Evolutionary conservation across 202 grass and related monocot species (phyloP).

Genomic region (Zizania palustris): DNA sequence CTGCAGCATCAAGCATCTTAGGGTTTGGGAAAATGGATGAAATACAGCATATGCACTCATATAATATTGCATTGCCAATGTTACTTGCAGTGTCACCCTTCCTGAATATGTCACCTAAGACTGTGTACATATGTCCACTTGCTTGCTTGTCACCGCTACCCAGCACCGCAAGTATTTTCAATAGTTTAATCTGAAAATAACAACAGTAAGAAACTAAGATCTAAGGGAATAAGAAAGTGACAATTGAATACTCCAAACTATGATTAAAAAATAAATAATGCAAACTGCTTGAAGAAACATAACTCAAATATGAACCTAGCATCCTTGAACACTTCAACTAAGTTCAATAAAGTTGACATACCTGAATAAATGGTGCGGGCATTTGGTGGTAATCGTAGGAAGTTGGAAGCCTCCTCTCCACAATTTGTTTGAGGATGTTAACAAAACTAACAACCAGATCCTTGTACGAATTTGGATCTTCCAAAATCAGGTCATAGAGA

Average conservation of each 20-base stretch:
- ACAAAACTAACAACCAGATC: slow-evolving; percentile 94
- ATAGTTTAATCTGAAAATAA: slow-evolving; percentile 85
- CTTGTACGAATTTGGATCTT: slow-evolving; percentile 90
- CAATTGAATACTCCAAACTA: slow-evolving; percentile 24
- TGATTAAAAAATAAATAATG: no score
- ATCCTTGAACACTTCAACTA: slow-evolving; percentile 28
- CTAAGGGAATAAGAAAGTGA: slow-evolving; percentile 31
- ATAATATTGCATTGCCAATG: slow-evolving; percentile 97
- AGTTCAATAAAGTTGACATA: slow-evolving; percentile 34
- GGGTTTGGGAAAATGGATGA: slow-evolving; percentile 94
- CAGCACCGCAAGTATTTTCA: slow-evolving; percentile 95
- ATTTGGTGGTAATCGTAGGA: slow-evolving; percentile 99
- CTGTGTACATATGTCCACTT: slow-evolving; percentile 82
- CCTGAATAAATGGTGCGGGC: slow-evolving; percentile 99
- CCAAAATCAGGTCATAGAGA: slow-evolving; percentile 86
- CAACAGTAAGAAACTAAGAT: slow-evolving; percentile 11
- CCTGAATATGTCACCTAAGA: slow-evolving; percentile 92
- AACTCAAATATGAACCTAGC: slow-evolving; percentile 13
- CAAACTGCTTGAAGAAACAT: slow-evolving; percentile 12
- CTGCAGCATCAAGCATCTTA: slow-evolving; percentile 89
- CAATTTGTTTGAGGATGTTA: slow-evolving; percentile 97
- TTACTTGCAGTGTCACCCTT: slow-evolving; percentile 95
- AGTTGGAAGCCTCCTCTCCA: slow-evolving; percentile 93
- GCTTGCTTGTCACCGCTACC: slow-evolving; percentile 95
- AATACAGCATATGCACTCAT: slow-evolving; percentile 95